Evolutionary conservation across 345 rosid genomes (phyloP).

Genomic region (Carallia brachiata): DNA sequence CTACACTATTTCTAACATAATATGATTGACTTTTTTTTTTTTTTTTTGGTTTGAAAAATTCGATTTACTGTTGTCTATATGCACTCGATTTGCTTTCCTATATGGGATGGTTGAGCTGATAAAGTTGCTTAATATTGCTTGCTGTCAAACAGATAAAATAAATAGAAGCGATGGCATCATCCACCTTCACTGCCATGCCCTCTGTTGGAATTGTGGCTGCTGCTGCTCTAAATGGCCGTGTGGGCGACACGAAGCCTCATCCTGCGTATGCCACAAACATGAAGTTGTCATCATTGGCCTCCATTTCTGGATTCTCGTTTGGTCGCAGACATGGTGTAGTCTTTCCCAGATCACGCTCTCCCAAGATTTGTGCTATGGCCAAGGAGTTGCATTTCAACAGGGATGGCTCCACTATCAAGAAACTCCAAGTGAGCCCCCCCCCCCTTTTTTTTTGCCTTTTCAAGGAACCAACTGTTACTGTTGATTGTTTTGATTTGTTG

Average conservation of each 20-base stretch:
- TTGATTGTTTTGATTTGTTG: neutral
- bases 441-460: too few relatives aligned
- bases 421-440: slow-evolving; percentile 64
- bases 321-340: slow-evolving; percentile 50
- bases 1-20: neutral
- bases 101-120: neutral
- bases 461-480: too few relatives aligned
- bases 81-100: neutral
- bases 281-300: slow-evolving; percentile 67
- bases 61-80: too few relatives aligned
- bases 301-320: slow-evolving; percentile 58
- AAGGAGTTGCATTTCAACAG: slow-evolving; percentile 93
- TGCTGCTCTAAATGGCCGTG: slow-evolving; percentile 52
- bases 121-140: neutral
- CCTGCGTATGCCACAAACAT: neutral
- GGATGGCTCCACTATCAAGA: slow-evolving; percentile 88
- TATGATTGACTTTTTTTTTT: neutral
- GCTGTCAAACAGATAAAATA: neutral
- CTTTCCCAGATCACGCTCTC: slow-evolving; percentile 43
- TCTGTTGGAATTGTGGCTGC: slow-evolving; percentile 66
- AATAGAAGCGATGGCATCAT: slow-evolving; percentile 54
- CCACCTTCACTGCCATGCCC: slow-evolving; percentile 68
- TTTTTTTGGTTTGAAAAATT: neutral
- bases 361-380: slow-evolving; percentile 67
- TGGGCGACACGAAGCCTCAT: slow-evolving; percentile 51